A percentile compares a stretch with the other conserved stretches of the same genome.
Evolutionary conservation across 305 asterid species (phyloP).

Genomic region (Solanum hybrid): DNA sequence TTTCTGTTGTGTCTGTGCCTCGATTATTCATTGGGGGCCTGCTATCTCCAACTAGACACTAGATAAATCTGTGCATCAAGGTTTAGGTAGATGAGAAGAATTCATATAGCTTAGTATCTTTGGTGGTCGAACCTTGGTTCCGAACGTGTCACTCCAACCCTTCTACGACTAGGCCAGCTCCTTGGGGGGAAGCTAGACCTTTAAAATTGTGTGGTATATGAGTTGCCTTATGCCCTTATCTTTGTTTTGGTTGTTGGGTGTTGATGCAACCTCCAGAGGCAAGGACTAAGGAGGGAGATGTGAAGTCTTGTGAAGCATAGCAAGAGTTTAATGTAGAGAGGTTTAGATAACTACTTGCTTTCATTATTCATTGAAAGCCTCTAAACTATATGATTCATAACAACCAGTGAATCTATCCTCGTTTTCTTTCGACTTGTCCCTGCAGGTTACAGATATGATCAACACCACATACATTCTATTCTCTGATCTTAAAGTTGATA

Average conservation of each 20-base stretch:
- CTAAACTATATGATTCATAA: background rate
- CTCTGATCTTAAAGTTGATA: background rate
- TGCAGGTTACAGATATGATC: background rate
- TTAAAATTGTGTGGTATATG: background rate
- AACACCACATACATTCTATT: background rate
- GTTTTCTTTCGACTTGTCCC: background rate
- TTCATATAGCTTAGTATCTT: background rate
- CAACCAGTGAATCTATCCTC: background rate
- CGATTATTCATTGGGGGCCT: background rate
- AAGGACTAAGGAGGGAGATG: background rate
- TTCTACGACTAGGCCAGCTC: background rate
- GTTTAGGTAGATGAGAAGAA: background rate
- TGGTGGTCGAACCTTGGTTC: background rate
- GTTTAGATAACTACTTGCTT: background rate
- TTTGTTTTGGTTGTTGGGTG: background rate
- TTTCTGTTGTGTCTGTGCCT: background rate
- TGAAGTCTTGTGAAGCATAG: background rate
- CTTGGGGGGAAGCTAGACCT: background rate
- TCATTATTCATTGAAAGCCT: background rate
- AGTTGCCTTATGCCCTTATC: background rate
- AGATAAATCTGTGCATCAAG: background rate
- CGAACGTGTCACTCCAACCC: background rate
- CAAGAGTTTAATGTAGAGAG: background rate
- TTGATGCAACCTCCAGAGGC: background rate
- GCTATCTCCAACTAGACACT: background rate